Evolutionary conservation across 2,329 filamentous ascomycete species (phyloP).

Genomic region (Curvularia lunata): DNA sequence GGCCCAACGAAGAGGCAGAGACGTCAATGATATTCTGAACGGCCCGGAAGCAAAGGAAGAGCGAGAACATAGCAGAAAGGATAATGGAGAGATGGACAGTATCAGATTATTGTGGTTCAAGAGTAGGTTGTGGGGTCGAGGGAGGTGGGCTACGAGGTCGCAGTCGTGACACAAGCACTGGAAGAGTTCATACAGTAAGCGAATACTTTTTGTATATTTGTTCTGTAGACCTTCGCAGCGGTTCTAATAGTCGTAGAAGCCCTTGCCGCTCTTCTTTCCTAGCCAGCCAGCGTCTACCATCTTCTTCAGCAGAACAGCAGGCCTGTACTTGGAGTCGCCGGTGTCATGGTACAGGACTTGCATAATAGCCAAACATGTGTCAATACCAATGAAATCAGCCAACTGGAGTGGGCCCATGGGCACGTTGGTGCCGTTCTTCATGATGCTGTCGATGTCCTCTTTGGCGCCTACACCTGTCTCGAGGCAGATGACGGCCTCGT

Average conservation of each 20-base stretch:
- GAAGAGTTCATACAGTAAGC: neutral
- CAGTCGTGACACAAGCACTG: neutral
- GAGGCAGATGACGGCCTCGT: slow-evolving; percentile 94
- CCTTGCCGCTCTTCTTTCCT: slow-evolving; percentile 96
- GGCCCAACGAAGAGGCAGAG: neutral
- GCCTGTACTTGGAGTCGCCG: slow-evolving; percentile 93
- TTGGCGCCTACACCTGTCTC: slow-evolving; percentile 89
- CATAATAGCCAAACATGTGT: slow-evolving; percentile 97
- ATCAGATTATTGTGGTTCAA: neutral
- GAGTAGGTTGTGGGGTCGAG: neutral
- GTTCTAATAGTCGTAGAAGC: slow-evolving; percentile 80
- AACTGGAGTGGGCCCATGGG: slow-evolving; percentile 95
- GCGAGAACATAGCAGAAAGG: neutral
- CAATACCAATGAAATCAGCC: slow-evolving; percentile 95
- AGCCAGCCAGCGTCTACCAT: slow-evolving; percentile 99
- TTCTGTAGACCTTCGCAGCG: neutral
- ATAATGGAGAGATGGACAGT: neutral
- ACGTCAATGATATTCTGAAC: neutral
- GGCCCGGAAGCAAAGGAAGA: neutral
- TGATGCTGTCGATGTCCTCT: slow-evolving; percentile 94
- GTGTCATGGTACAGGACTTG: slow-evolving; percentile 90
- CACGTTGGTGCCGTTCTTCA: slow-evolving; percentile 99
- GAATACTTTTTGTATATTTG: neutral
- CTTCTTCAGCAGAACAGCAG: slow-evolving; percentile 83
- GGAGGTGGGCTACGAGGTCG: neutral